Evolutionary conservation across 495 filamentous ascomycete genomes (phyloP).

Genomic region (Talaromyces adpressus): DNA sequence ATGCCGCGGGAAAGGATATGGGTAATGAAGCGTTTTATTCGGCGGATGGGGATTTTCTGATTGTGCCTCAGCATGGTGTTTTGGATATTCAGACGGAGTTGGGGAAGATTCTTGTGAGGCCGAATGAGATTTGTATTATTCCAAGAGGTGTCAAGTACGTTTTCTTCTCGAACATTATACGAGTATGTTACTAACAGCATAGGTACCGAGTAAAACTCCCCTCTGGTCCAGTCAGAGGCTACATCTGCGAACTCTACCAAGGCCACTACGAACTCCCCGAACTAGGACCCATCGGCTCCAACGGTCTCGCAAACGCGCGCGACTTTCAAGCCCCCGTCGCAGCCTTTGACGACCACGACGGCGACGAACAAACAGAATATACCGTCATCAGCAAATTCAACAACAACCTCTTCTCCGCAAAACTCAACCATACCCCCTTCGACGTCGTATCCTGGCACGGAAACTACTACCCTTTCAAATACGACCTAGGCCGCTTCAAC

Average conservation of each 20-base stretch:
- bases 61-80: slow-evolving; percentile 77
- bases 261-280: slow-evolving; percentile 81
- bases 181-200: background rate
- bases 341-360: slow-evolving; percentile 58
- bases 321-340: slow-evolving; percentile 86
- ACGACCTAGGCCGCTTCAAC: slow-evolving; percentile 64
- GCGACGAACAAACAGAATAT: slow-evolving; percentile 38
- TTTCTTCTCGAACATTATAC: background rate
- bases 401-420: slow-evolving; percentile 66
- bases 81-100: slow-evolving; percentile 84
- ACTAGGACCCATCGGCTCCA: slow-evolving; percentile 82
- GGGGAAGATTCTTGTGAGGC: slow-evolving; percentile 72
- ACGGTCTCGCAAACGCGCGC: slow-evolving; percentile 77
- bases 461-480: slow-evolving; percentile 68
- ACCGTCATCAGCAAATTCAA: slow-evolving; percentile 71
- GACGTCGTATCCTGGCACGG: slow-evolving; percentile 80
- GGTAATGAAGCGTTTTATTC: slow-evolving; percentile 72
- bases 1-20: slow-evolving; percentile 79
- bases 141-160: slow-evolving; percentile 60
- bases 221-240: slow-evolving; percentile 64
- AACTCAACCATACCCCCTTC: slow-evolving; percentile 69
- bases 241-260: slow-evolving; percentile 82
- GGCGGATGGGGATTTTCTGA: slow-evolving; percentile 83
- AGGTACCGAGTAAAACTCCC: slow-evolving; percentile 67
- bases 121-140: slow-evolving; percentile 85